These are phyloP conservation scores for Cyclotella cryptica DNA, from an alignment of 108 stramenopile genomes.

Conservation along the genomic window DNA sequence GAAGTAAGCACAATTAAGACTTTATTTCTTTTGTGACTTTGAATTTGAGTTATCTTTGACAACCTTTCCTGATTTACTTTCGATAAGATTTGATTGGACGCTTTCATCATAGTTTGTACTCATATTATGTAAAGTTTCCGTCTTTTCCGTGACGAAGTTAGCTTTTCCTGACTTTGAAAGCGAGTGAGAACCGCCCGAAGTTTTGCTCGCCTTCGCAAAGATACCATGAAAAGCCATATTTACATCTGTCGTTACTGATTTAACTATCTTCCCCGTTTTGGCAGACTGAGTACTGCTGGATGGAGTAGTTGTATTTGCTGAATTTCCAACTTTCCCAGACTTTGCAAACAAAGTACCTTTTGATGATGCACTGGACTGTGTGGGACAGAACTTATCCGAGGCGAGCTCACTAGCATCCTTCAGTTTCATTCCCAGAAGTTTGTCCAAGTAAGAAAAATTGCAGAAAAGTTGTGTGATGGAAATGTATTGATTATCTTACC, in stretches of 20 bases:
- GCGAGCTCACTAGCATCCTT: not conserved
- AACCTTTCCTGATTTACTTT: not conserved
- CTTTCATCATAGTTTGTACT: not conserved
- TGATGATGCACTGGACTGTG: too few relatives aligned
- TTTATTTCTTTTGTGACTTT: not conserved
- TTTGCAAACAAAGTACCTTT: too few relatives aligned
- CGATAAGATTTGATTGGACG: not conserved
- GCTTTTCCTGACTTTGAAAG: constrained; percentile 11
- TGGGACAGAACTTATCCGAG: constrained; percentile 1
- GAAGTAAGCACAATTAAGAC: not conserved
- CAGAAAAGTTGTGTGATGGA: not conserved
- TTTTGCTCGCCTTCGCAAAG: not conserved
- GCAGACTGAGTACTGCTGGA: too few relatives aligned
- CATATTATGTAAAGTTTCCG: not conserved
- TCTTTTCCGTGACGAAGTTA: too few relatives aligned
- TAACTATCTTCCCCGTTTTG: too few relatives aligned
- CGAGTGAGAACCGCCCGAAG: not conserved
- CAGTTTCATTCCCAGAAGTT: too few relatives aligned
- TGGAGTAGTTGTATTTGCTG: not conserved
- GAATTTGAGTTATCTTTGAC: not conserved
- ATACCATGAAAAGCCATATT: not conserved
- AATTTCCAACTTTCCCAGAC: too few relatives aligned
- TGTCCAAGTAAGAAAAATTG: not conserved
- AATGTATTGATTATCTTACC: constrained; percentile 4
- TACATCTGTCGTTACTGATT: too few relatives aligned